Conservation (phyloP, 1,284 basidiomycete genomes). For the Sanghuangporus weigelae region DNA sequence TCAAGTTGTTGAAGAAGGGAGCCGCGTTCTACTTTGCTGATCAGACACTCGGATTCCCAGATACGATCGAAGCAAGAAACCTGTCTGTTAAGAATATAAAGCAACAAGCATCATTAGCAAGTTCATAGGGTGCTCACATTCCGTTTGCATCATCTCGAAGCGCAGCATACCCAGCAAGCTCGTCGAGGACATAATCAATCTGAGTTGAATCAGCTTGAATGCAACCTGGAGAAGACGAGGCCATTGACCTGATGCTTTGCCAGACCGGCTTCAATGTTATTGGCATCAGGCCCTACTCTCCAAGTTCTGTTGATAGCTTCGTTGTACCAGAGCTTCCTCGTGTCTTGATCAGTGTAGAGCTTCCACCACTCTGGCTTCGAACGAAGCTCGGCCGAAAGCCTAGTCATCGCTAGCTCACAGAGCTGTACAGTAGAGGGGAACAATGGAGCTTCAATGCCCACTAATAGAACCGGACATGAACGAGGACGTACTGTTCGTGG, state of each 20-base stretch:
- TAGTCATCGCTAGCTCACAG: conserved; percentile 44
- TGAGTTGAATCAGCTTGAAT: conserved; percentile 20
- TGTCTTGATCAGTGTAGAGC: conserved; percentile 25
- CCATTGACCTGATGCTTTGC: conserved; percentile 36
- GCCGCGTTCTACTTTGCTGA: conserved; percentile 19
- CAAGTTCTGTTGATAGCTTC: conserved; percentile 29
- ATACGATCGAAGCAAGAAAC: conserved; percentile 52
- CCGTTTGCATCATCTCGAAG: conserved; percentile 34
- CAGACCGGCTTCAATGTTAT: conserved; percentile 29
- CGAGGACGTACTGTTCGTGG: conserved; percentile 38
- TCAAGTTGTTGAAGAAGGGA: conserved; percentile 23
- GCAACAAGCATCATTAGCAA: background rate
- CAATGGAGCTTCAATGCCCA: background rate
- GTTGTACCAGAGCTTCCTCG: conserved; percentile 30
- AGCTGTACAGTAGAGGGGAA: conserved; percentile 28
- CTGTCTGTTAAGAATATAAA: conserved; percentile 29
- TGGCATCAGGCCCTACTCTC: conserved; percentile 29
- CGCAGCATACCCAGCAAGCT: conserved; percentile 41
- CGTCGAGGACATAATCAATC: conserved; percentile 47
- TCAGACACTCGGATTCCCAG: conserved; percentile 39
- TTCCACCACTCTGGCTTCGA: conserved; percentile 39
- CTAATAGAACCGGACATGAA: background rate
- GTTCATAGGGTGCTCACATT: conserved; percentile 30
- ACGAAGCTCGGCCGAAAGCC: conserved; percentile 40
- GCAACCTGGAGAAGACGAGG: background rate